Evolutionary conservation across 2,329 filamentous ascomycete species (phyloP).

Genomic region (Xylariaceae sp.): DNA sequence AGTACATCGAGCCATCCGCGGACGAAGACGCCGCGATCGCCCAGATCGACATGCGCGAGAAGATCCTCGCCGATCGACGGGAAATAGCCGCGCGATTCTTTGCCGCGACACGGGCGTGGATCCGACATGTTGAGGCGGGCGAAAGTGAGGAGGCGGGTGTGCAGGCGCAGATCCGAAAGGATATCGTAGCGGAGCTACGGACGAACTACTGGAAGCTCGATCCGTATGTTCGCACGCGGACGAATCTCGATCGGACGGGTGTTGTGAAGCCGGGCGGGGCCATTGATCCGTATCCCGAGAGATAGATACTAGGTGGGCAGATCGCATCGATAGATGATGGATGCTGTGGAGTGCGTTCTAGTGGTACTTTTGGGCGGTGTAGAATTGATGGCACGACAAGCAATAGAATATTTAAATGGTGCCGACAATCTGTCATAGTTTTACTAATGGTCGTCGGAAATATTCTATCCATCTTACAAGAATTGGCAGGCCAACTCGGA

Average conservation of each 20-base stretch:
- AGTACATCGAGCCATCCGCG: conserved; percentile 62
- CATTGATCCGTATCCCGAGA: conserved; percentile 40
- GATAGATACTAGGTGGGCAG: neutral
- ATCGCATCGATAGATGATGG: neutral
- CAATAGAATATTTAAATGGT: too few relatives aligned
- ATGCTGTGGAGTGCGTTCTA: too few relatives aligned
- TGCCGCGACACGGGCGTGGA: conserved; percentile 66
- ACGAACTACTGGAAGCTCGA: conserved; percentile 74
- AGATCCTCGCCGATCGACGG: conserved; percentile 55
- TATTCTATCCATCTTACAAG: neutral
- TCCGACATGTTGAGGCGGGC: conserved; percentile 38
- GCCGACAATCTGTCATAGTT: neutral
- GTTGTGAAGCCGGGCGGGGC: conserved; percentile 60
- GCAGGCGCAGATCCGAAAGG: conserved; percentile 41
- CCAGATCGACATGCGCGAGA: conserved; percentile 53
- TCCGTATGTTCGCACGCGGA: conserved; percentile 75
- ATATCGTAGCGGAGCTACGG: too few relatives aligned
- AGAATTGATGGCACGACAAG: too few relatives aligned
- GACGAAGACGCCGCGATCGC: conserved; percentile 72
- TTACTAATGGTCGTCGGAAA: neutral
- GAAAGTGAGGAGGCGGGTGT: conserved; percentile 40
- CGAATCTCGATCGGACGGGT: conserved; percentile 72
- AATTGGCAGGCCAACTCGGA: neutral
- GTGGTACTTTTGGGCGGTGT: too few relatives aligned
- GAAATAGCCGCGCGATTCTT: conserved; percentile 65